Base-by-base conservation (phyloP, 768 basidiomycete genomes). In the Lactarius vividus region DNA sequence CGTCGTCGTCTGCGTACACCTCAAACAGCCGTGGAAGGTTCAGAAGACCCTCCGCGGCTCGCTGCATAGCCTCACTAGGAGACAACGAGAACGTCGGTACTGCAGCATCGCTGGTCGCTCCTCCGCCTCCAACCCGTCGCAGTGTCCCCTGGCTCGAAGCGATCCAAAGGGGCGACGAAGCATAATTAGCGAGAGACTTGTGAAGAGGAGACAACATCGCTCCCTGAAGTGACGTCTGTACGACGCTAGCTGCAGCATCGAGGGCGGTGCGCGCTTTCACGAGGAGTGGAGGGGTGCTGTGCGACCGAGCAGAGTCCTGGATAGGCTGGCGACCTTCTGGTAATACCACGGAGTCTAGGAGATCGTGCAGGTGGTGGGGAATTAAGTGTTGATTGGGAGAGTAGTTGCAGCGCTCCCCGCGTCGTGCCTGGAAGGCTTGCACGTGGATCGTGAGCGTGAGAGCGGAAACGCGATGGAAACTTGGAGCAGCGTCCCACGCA, bases 1-100 rank as follows among this genome's bases (percentile, higher is more conserved):
- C 92, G 66, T 95, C 94, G 74, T 98, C 95, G 64, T 89, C 88
- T 8, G 91, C 92, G 72, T 97, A 96, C 20, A 96, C 90, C 75
- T 98, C 96, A 73, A 98, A 97, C 18, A 98, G 79, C 63, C 95
- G 79, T 2, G 96, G 94, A 3, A 99, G 84, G 77, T 96, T 97
- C 37, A 98, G 81, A 39, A 99, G 78, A n/a, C 95, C 94, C 73
- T 98, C 97, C 2, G 92, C 91, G 37, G 98, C 88, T 64, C 88
- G 86, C 66, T 95, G 91, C 67, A 97, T 88, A 4, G 84, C 87
- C 61, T 94, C 92, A 62, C 88, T 96, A 1, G 95, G 96, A 11
- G 92, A 92, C 15, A 98, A 81, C 1, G 95, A 97, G 79, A 99
- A 99, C 7, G 85, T 92, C 2, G 97, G 97, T 7, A 98, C 84